Conservation (phyloP, 805 yeast genomes). For the Candida patagonica region DNA sequence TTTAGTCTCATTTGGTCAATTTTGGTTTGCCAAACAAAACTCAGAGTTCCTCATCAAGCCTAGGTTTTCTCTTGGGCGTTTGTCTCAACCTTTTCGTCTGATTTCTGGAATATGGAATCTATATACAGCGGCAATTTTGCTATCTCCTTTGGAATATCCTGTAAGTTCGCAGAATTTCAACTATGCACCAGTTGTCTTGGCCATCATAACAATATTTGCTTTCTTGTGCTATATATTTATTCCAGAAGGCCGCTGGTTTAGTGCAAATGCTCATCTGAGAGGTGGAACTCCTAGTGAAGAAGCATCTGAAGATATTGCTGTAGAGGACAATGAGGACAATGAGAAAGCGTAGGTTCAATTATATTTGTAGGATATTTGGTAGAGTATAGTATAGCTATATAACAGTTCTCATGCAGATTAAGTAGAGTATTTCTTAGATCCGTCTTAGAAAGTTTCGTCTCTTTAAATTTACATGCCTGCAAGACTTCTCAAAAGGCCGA, state of each 20-base stretch:
- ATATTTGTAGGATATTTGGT: background rate
- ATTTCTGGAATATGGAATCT: conserved; percentile 16
- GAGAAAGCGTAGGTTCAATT: background rate
- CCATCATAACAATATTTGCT: conserved; percentile 16
- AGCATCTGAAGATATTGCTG: background rate
- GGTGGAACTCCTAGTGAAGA: background rate
- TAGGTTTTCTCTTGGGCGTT: conserved; percentile 14
- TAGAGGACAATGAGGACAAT: background rate
- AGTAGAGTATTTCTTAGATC: background rate
- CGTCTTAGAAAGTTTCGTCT: background rate
- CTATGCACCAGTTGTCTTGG: conserved; percentile 19
- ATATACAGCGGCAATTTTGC: conserved; percentile 12
- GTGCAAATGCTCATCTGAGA: background rate
- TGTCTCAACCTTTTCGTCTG: conserved; percentile 14
- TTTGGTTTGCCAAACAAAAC: conserved; percentile 11
- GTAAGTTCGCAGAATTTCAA: conserved; percentile 15
- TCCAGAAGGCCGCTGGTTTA: conserved; percentile 16
- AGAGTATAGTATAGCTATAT: no score
- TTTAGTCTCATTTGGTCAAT: conserved; percentile 16
- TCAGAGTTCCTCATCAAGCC: conserved; percentile 8
- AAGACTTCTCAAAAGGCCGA: background rate
- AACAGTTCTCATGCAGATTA: background rate
- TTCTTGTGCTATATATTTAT: conserved; percentile 11
- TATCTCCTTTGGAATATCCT: conserved; percentile 19
- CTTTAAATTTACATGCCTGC: background rate